Evolutionary conservation across 2,329 filamentous ascomycete species (phyloP).

Genomic region (Eutypella sp.): DNA sequence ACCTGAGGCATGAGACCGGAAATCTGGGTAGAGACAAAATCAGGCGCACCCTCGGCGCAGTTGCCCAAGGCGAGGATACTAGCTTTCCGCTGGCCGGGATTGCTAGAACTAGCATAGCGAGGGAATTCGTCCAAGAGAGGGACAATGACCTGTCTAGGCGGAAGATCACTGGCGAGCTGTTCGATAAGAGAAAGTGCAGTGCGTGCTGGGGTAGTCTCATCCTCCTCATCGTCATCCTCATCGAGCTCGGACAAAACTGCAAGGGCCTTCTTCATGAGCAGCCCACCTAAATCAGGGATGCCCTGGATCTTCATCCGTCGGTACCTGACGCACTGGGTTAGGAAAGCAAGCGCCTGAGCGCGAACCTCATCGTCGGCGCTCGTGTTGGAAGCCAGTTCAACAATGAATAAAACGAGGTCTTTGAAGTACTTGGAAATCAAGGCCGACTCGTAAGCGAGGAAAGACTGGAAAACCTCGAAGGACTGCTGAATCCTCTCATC

Average conservation of each 20-base stretch:
- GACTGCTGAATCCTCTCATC: constrained; percentile 85
- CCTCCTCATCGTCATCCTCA: constrained; percentile 70
- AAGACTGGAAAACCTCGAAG: constrained; percentile 95
- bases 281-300: constrained; percentile 75
- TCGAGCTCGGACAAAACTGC: constrained; percentile 87
- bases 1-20: constrained; percentile 80
- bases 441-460: constrained; percentile 82
- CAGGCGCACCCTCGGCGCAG: constrained; percentile 92
- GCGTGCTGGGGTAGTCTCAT: constrained; percentile 79
- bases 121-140: constrained; percentile 84
- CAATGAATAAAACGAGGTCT: constrained; percentile 90
- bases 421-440: constrained; percentile 81
- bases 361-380: constrained; percentile 79
- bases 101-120: constrained; percentile 67
- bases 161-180: constrained; percentile 79
- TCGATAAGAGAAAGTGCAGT: constrained; percentile 85
- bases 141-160: constrained; percentile 89
- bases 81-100: constrained; percentile 79
- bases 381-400: constrained; percentile 73
- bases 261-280: constrained; percentile 82
- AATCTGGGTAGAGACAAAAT: constrained; percentile 94
- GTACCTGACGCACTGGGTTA: constrained; percentile 88
- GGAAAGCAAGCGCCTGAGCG: constrained; percentile 85
- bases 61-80: constrained; percentile 89
- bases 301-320: constrained; percentile 93